Percentiles rank a stretch among this genome's conserved stretches.
phyloP scores from a whole-genome alignment of 2,329 filamentous ascomycete genomes.

The Harringtonia lauricola region DNA sequence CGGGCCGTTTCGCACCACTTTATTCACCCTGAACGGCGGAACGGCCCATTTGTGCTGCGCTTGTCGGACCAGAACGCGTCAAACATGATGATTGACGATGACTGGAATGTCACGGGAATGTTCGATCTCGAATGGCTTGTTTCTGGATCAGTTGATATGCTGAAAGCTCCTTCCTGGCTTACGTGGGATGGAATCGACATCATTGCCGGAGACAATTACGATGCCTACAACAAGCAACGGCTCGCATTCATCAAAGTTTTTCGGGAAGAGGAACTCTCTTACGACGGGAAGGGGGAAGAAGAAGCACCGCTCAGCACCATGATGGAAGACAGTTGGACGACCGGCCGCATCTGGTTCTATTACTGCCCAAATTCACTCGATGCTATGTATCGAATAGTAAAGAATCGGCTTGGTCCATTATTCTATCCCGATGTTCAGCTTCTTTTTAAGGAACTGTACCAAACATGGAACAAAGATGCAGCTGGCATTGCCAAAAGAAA shows the following conservation, averaged over 20 bases:
- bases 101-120: conserved; percentile 20
- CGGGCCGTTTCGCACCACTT: conserved; percentile 2
- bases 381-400: too few species aligned
- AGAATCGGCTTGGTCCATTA: too few species aligned
- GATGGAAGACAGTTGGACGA: not conserved
- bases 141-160: conserved; percentile 17
- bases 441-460: too few species aligned
- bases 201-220: conserved; percentile 2
- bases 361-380: too few species aligned
- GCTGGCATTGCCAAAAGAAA: too few species aligned
- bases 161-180: conserved; percentile 19
- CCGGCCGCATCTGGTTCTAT: not conserved
- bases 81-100: conserved; percentile 21
- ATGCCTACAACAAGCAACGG: conserved; percentile 7
- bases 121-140: conserved; percentile 21
- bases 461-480: too few species aligned
- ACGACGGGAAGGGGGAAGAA: not conserved
- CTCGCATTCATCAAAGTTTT: conserved; percentile 7
- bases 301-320: not conserved
- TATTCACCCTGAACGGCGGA: not conserved
- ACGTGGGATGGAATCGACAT: conserved; percentile 11
- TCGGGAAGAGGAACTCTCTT: conserved; percentile 1
- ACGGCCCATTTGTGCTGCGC: conserved; percentile 16
- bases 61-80: conserved; percentile 18
- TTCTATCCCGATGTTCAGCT: too few species aligned